A percentile compares a stretch with the other conserved stretches of the same genome.
These are phyloP conservation scores for Ceratocystis eucalypticola DNA, from an alignment of 2,329 filamentous ascomycete species.

Conservation along the genomic window DNA sequence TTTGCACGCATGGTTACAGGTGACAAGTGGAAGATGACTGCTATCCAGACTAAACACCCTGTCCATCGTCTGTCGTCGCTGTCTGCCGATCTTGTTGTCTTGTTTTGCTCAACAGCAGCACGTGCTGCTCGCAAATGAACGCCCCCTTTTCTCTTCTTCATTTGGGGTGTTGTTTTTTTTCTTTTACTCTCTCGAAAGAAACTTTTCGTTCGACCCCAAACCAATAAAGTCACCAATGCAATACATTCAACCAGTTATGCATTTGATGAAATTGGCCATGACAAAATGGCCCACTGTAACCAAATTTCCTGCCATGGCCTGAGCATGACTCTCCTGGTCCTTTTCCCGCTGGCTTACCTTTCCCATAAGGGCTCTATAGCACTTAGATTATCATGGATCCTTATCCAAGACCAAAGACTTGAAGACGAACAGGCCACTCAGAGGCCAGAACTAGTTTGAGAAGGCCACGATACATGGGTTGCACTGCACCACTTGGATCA, in stretches of 20 bases:
- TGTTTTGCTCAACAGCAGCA: too few relatives aligned
- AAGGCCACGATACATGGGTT: neutral
- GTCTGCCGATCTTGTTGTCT: neutral
- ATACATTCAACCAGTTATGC: neutral
- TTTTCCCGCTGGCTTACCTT: neutral
- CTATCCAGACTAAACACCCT: neutral
- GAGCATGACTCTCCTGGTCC: neutral
- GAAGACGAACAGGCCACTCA: neutral
- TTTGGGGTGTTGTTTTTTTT: neutral
- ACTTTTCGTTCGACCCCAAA: neutral
- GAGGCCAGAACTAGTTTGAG: neutral
- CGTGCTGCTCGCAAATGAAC: too few relatives aligned
- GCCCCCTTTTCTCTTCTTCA: neutral
- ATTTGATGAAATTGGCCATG: constrained; percentile 4
- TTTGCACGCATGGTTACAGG: neutral
- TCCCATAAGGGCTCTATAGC: neutral
- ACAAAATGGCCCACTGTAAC: constrained; percentile 5
- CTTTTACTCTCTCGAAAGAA: neutral
- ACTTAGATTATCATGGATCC: neutral
- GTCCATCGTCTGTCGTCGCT: neutral
- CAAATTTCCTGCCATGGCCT: neutral
- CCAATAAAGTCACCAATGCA: neutral
- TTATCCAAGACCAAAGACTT: neutral
- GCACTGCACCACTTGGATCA: neutral
- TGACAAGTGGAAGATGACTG: neutral